A percentile compares a stretch with the other conserved stretches of the same genome.
Evolutionary conservation across 139 green algal genomes (phyloP).

Genomic region (Zygnema circumcarinatum): DNA sequence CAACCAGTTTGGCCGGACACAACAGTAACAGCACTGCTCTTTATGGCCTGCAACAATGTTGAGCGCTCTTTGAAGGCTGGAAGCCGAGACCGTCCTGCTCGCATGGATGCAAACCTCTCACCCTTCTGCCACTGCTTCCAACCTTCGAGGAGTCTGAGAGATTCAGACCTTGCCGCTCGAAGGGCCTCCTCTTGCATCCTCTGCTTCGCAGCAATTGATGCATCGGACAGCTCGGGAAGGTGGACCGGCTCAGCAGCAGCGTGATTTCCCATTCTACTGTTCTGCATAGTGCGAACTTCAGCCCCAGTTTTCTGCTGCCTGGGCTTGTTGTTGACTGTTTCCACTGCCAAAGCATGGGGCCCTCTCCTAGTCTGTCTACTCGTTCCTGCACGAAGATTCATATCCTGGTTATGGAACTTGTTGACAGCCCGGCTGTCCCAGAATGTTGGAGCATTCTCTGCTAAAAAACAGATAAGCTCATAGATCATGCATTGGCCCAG

Average conservation of each 20-base stretch:
- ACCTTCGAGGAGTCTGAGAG: slow-evolving; percentile 4
- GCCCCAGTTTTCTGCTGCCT: no score
- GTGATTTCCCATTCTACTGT: no score
- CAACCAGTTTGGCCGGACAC: slow-evolving; percentile 91
- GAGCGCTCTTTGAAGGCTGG: slow-evolving; percentile 23
- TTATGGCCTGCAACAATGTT: slow-evolving; percentile 12
- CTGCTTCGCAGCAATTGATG: slow-evolving; percentile 21
- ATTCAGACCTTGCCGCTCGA: slow-evolving; percentile 4
- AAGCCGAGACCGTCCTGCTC: slow-evolving; percentile 9
- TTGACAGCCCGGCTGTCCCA: no score
- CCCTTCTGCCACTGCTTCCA: slow-evolving; percentile 27
- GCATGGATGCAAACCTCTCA: not conserved
- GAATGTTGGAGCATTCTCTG: slow-evolving; percentile 19
- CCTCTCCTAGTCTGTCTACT: no score
- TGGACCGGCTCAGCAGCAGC: no score
- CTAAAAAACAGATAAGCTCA: slow-evolving; percentile 14
- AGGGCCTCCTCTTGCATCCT: slow-evolving; percentile 11
- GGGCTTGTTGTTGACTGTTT: no score
- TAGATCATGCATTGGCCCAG: slow-evolving; percentile 33
- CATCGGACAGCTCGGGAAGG: not conserved
- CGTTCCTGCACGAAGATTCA: no score
- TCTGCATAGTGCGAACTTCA: no score
- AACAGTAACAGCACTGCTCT: slow-evolving; percentile 70
- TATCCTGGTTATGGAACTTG: no score
- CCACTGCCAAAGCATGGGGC: no score